phyloP scores from a whole-genome alignment of 2,329 filamentous ascomycete species.

The Akanthomyces uredinophilus region DNA sequence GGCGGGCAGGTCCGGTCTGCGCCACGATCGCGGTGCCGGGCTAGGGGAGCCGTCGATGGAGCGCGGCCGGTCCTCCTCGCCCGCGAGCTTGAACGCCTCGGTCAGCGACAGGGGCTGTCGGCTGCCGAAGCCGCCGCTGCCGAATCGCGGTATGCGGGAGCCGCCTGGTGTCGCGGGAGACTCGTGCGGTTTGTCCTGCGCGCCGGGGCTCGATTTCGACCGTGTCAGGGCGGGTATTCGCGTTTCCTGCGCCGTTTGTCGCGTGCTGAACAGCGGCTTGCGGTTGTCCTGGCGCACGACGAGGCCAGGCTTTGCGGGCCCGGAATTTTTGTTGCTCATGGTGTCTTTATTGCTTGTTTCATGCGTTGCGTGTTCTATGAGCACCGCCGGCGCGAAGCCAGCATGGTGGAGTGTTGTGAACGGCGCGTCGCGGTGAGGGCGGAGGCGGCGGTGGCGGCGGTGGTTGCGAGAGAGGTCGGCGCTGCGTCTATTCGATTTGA shows the following conservation, averaged over 20 bases:
- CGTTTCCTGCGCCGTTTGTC: slow-evolving; percentile 6
- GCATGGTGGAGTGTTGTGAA: slow-evolving; percentile 4
- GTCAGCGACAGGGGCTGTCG: slow-evolving; percentile 33
- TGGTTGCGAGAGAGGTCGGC: no score
- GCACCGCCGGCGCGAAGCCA: slow-evolving; percentile 5
- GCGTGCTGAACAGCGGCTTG: slow-evolving; percentile 8
- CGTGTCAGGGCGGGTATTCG: background rate
- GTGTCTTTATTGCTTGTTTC: background rate
- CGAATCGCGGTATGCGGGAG: slow-evolving; percentile 29
- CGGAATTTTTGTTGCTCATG: background rate
- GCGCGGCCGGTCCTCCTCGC: slow-evolving; percentile 23
- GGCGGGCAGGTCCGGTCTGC: slow-evolving; percentile 21
- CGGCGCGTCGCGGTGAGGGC: slow-evolving; percentile 8
- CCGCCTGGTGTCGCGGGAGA: slow-evolving; percentile 21
- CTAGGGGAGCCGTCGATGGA: slow-evolving; percentile 44
- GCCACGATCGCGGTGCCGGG: slow-evolving; percentile 44
- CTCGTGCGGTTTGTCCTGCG: slow-evolving; percentile 17
- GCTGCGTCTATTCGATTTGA: no score
- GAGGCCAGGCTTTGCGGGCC: background rate
- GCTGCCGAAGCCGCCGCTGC: slow-evolving; percentile 15
- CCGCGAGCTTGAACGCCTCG: slow-evolving; percentile 37
- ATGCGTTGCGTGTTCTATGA: background rate
- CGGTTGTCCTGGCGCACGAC: slow-evolving; percentile 3
- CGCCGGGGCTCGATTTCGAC: slow-evolving; percentile 12
- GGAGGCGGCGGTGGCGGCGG: background rate